phyloP scores from a whole-genome alignment of 345 rosid genomes.

The Eucalyptus leucophloia region DNA sequence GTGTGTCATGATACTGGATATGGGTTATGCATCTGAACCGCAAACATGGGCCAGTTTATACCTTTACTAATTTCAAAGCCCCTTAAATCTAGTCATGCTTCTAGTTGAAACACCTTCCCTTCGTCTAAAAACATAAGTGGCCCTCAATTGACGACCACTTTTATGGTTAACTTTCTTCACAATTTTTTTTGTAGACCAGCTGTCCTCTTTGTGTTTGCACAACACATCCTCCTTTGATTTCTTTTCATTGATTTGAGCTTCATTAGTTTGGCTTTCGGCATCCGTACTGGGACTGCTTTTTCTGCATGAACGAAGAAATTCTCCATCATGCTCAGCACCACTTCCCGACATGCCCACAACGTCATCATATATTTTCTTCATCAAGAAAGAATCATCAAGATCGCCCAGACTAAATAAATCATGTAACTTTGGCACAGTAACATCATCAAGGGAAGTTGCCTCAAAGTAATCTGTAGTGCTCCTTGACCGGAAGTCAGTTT shows the following conservation, averaged over 20 bases:
- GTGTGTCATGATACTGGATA: not conserved
- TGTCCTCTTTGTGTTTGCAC: not conserved
- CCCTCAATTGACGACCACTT: not conserved
- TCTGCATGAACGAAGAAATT: not conserved
- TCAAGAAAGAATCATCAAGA: not conserved
- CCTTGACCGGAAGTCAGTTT: not conserved
- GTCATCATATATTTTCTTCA: not conserved
- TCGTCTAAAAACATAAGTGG: not conserved
- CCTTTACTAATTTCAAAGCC: not conserved
- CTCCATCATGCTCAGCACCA: not conserved
- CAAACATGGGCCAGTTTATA: not conserved
- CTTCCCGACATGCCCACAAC: not conserved
- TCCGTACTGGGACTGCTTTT: not conserved
- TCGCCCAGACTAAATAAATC: constrained; percentile 11
- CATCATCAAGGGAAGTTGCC: constrained; percentile 10
- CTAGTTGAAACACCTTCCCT: constrained; percentile 21
- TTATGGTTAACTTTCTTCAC: not conserved
- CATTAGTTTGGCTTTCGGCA: not conserved
- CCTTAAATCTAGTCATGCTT: constrained; percentile 23
- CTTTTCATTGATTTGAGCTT: not conserved
- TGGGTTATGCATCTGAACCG: not conserved
- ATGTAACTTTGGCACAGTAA: constrained; percentile 8
- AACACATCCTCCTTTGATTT: not conserved
- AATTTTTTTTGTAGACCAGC: not conserved
- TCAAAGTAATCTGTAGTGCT: not conserved